These are phyloP conservation scores for Aeminium ludgeri DNA, from an alignment of 495 filamentous ascomycete genomes.

Conservation along the genomic window DNA sequence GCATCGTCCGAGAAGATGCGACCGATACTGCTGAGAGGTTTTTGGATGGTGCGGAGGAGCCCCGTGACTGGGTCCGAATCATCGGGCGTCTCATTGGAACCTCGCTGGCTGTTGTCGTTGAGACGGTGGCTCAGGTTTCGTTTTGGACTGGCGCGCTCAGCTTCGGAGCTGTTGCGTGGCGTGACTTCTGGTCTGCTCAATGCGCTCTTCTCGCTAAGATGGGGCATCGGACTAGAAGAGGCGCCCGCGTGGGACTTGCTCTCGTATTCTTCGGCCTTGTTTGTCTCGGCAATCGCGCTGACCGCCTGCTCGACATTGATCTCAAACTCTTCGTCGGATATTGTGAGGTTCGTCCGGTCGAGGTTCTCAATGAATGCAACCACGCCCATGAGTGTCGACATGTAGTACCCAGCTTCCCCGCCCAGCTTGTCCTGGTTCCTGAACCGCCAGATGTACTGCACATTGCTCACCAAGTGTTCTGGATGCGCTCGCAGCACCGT, in stretches of 20 bases:
- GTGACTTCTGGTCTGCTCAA: constrained; percentile 37
- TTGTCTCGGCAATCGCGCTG: constrained; percentile 85
- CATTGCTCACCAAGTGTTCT: constrained; percentile 88
- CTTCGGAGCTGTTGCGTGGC: constrained; percentile 38
- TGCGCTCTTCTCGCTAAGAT: constrained; percentile 44
- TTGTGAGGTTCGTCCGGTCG: constrained; percentile 82
- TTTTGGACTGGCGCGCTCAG: constrained; percentile 33
- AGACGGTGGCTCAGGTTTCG: constrained; percentile 25
- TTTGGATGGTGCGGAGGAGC: constrained; percentile 78
- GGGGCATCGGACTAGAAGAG: constrained; percentile 7
- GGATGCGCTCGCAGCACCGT: constrained; percentile 89
- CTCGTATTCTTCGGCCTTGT: constrained; percentile 34
- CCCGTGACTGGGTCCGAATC: constrained; percentile 73
- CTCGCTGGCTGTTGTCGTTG: constrained; percentile 25
- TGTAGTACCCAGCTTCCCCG: constrained; percentile 93
- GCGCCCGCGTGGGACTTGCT: constrained; percentile 7
- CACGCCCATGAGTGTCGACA: constrained; percentile 94
- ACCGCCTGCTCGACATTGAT: constrained; percentile 87
- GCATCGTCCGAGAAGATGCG: constrained; percentile 84
- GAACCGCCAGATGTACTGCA: constrained; percentile 94
- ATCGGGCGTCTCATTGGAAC: constrained; percentile 29
- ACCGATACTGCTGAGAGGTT: constrained; percentile 84
- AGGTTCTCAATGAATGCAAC: constrained; percentile 95
- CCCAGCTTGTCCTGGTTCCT: constrained; percentile 92
- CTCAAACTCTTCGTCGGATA: constrained; percentile 90